phyloP scores from a whole-genome alignment of 345 rosid genomes.

The Cochlearia excelsa region DNA sequence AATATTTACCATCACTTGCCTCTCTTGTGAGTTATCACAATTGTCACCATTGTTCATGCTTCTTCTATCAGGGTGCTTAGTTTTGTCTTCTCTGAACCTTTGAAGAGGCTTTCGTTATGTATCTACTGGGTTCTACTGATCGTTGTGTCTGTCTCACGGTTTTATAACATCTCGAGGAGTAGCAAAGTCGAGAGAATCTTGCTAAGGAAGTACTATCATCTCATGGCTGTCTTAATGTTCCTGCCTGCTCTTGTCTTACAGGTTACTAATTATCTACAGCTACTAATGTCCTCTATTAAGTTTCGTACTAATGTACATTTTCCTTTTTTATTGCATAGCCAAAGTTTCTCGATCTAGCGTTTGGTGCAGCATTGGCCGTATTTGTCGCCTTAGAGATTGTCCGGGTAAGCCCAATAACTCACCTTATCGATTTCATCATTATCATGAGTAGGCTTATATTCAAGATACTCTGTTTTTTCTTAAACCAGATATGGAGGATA shows the following conservation, averaged over 20 bases:
- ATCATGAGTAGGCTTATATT: not conserved
- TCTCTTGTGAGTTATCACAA: slow-evolving; percentile 1
- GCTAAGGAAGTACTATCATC: slow-evolving; percentile 93
- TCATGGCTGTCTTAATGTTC: slow-evolving; percentile 95
- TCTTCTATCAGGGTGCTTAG: slow-evolving; percentile 56
- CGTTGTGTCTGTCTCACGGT: slow-evolving; percentile 60
- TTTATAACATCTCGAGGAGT: slow-evolving; percentile 77
- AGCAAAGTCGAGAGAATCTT: slow-evolving; percentile 93
- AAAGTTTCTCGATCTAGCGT: slow-evolving; percentile 88
- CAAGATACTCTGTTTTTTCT: slow-evolving; percentile 4
- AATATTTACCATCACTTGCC: not conserved
- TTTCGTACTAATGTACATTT: too few species aligned
- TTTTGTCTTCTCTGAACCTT: slow-evolving; percentile 73
- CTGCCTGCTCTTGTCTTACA: slow-evolving; percentile 90
- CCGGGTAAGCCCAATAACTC: slow-evolving; percentile 55
- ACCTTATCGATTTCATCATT: not conserved
- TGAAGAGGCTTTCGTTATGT: slow-evolving; percentile 73
- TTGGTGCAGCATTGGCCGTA: slow-evolving; percentile 87
- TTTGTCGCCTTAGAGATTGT: slow-evolving; percentile 79
- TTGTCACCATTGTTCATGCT: slow-evolving; percentile 13
- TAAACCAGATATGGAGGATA: slow-evolving; percentile 78
- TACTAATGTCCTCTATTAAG: not conserved
- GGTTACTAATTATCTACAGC: slow-evolving; percentile 45
- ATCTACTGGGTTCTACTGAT: slow-evolving; percentile 73
- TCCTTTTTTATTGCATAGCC: slow-evolving; percentile 44